phyloP scores from a whole-genome alignment of 2,329 filamentous ascomycete species.

The Penicillium polonicum region DNA sequence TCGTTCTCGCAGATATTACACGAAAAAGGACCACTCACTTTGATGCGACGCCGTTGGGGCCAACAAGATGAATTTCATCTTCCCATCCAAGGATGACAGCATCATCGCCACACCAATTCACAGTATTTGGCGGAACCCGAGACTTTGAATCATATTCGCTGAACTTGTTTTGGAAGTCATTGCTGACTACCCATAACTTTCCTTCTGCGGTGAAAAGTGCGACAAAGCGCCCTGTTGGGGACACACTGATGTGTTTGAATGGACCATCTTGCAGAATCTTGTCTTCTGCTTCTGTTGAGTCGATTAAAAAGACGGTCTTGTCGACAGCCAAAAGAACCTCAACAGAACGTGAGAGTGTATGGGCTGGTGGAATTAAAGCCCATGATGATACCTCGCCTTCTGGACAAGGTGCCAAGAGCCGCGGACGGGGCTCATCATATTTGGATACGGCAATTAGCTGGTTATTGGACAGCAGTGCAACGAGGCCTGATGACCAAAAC shows the following conservation, averaged over 20 bases:
- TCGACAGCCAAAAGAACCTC: conserved; percentile 86
- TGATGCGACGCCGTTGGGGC: conserved; percentile 72
- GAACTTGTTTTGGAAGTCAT: conserved; percentile 88
- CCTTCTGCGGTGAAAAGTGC: conserved; percentile 84
- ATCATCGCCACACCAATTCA: conserved; percentile 96
- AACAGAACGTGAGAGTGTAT: conserved; percentile 87
- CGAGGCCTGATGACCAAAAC: conserved; percentile 91
- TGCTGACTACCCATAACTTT: conserved; percentile 87
- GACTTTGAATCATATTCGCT: conserved; percentile 90
- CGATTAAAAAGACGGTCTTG: conserved; percentile 80
- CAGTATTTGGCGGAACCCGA: conserved; percentile 77
- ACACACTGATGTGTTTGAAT: conserved; percentile 86
- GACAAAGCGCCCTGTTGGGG: conserved; percentile 84
- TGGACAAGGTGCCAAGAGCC: conserved; percentile 72
- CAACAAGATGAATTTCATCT: conserved; percentile 92
- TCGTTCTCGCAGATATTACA: background rate
- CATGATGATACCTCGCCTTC: conserved; percentile 81
- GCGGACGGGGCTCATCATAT: conserved; percentile 87
- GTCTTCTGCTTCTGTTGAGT: conserved; percentile 87
- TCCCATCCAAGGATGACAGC: conserved; percentile 94
- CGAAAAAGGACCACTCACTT: conserved; percentile 45
- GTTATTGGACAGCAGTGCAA: conserved; percentile 87
- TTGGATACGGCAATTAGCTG: conserved; percentile 80
- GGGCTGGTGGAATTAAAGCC: conserved; percentile 81
- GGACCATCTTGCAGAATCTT: conserved; percentile 87